Evolutionary conservation across 257 asterid species (phyloP).

Genomic region (Linderniella brevidens): DNA sequence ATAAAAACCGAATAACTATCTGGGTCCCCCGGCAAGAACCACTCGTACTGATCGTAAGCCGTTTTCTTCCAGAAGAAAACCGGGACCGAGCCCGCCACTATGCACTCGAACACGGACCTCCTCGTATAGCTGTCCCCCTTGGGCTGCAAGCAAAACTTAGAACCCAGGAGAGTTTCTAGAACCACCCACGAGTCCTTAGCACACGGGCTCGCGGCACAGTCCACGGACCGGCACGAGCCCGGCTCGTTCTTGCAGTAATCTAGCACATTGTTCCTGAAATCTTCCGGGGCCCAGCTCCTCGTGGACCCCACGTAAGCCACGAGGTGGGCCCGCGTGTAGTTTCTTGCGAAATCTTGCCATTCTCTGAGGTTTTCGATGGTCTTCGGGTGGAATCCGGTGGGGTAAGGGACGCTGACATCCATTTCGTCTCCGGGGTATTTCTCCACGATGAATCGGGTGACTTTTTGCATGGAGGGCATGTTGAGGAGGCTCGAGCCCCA

Average conservation of each 20-base stretch:
- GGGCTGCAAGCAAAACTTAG: slow-evolving; percentile 69
- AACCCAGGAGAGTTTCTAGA: slow-evolving; percentile 24
- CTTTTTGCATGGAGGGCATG: slow-evolving; percentile 39
- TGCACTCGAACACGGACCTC: slow-evolving; percentile 56
- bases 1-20: slow-evolving; percentile 70
- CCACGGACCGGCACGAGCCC: slow-evolving; percentile 24
- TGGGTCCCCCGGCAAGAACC: slow-evolving; percentile 72
- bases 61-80: slow-evolving; percentile 47
- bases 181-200: slow-evolving; percentile 23
- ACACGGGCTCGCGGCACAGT: slow-evolving; percentile 36
- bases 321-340: slow-evolving; percentile 12
- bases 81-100: slow-evolving; percentile 50
- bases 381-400: slow-evolving; percentile 31
- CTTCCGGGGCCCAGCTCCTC: slow-evolving; percentile 24
- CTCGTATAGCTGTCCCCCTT: slow-evolving; percentile 68
- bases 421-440: slow-evolving; percentile 17
- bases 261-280: slow-evolving; percentile 35
- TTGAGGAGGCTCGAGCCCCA: slow-evolving; percentile 47
- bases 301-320: slow-evolving; percentile 30
- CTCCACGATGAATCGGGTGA: slow-evolving; percentile 30
- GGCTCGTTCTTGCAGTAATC: slow-evolving; percentile 26
- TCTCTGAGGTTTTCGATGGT: slow-evolving; percentile 2
- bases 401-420: slow-evolving; percentile 30
- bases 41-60: slow-evolving; percentile 60
- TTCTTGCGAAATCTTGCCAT: slow-evolving; percentile 21